phyloP scores from a whole-genome alignment of 805 yeast species.

The Starmera dryadoides region DNA sequence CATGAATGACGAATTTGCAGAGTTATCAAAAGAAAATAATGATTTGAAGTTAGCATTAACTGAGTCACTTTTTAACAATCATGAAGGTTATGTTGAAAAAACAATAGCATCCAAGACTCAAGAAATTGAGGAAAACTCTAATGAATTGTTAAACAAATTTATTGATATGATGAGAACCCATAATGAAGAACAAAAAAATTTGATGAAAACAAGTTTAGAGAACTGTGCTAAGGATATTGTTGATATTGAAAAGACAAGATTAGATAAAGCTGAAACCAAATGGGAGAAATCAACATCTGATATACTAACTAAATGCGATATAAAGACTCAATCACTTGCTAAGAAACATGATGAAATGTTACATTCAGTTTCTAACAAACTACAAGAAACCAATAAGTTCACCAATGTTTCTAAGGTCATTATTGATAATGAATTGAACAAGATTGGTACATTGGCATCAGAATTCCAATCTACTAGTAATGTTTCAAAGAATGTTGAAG shows the following conservation, averaged over 20 bases:
- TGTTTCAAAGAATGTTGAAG: constrained; percentile 2
- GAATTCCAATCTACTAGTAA: constrained; percentile 4
- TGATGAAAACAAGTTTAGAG: constrained; percentile 7
- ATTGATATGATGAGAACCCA: constrained; percentile 13
- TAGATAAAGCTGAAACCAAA: constrained; percentile 7
- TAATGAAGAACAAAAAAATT: constrained; percentile 11
- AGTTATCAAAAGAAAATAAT: constrained; percentile 18
- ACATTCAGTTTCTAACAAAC: constrained; percentile 2
- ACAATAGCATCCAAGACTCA: constrained; percentile 9
- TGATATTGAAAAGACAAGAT: constrained; percentile 8
- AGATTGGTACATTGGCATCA: constrained; percentile 5
- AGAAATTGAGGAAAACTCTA: constrained; percentile 14
- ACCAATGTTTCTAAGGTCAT: constrained; percentile 7
- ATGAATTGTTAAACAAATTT: constrained; percentile 11
- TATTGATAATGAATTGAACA: constrained; percentile 13
- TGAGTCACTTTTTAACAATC: constrained; percentile 18
- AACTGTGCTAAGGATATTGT: constrained; percentile 12
- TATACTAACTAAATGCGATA: constrained; percentile 16
- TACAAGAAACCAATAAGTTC: constrained; percentile 11
- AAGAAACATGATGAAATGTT: constrained; percentile 7
- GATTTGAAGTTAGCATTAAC: constrained; percentile 11
- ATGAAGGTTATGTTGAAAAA: constrained; percentile 9
- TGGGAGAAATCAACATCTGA: constrained; percentile 17
- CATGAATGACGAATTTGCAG: constrained; percentile 13
- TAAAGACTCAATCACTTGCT: constrained; percentile 5